These are phyloP conservation scores for Leccinum solheimii DNA, from an alignment of 1,284 basidiomycete species.

Conservation along the genomic window DNA sequence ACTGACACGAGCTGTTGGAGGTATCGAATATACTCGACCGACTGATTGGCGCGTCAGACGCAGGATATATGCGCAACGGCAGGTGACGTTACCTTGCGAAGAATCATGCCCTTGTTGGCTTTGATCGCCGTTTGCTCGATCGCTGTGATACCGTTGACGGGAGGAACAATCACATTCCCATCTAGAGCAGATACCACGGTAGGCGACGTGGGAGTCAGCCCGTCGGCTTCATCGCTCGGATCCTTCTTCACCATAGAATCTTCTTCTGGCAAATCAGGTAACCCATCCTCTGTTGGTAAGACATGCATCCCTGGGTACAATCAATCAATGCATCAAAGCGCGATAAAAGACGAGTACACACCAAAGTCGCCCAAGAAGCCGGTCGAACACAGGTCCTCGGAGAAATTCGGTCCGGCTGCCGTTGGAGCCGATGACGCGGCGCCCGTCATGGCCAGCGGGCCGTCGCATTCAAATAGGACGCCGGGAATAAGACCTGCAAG, in stretches of 20 bases:
- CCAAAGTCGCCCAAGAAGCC: constrained; percentile 26
- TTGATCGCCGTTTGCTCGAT: constrained; percentile 50
- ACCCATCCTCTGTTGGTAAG: constrained; percentile 27
- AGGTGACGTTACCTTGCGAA: constrained; percentile 52
- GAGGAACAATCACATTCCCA: constrained; percentile 4
- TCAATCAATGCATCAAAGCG: background rate
- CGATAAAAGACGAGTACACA: constrained; percentile 7
- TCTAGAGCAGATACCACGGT: constrained; percentile 7
- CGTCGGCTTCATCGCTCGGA: constrained; percentile 31
- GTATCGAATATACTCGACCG: constrained; percentile 87
- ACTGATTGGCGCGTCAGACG: constrained; percentile 36
- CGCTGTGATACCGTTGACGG: background rate
- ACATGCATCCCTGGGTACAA: constrained; percentile 25
- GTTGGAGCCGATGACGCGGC: constrained; percentile 14
- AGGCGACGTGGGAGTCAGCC: constrained; percentile 17
- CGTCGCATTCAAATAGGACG: constrained; percentile 66
- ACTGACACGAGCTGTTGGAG: constrained; percentile 80
- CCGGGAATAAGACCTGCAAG: constrained; percentile 87
- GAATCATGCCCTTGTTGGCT: constrained; percentile 89
- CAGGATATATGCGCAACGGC: background rate
- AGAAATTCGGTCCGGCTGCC: constrained; percentile 10
- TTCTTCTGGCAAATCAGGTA: constrained; percentile 34
- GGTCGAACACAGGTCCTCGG: constrained; percentile 25
- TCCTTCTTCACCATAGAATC: constrained; percentile 35
- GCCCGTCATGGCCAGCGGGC: constrained; percentile 24